Evolutionary conservation across 2,329 filamentous ascomycete genomes (phyloP), one percentile per base, ranked within the genome.

Genomic region (Neofusicoccum parvum): DNA sequence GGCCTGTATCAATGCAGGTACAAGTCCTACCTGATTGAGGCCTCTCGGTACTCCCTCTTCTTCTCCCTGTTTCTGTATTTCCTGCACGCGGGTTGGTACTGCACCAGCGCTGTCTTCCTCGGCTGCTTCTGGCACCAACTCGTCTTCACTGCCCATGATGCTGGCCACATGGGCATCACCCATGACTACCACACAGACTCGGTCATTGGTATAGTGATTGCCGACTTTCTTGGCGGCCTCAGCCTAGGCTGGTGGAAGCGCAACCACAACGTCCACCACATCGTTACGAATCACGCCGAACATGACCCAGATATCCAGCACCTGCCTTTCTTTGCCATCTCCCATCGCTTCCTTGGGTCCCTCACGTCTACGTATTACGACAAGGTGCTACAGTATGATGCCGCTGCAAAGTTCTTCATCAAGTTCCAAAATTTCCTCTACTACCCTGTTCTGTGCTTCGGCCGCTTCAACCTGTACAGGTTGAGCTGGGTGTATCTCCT

Each of bases 191-290:
- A 91, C 58, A 79, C 88, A 43, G 95, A 99, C 77, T 90, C 90
- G 1, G 83, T 90, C 56, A 92, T 99, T 68, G 94, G 92, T 56
- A 97, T 98, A 73, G 80, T 96, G 69, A 90, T 97, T 72, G 93
- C 94, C 62, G 91, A 97, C 76, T 98, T 90, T 72, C 81, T 95
- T 20, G 95, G 95, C 43, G 95, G 95, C 0, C 80, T 99, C 39
- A 97, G 92, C 32, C 80, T 97, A 63, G 92, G 94, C 50, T 99
- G 95, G 95, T 99, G 95, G 94, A 98, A 98, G 80, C 86, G 88
- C 68, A 97, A 89, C 75, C 94, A 98, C 79, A 98, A 98, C 74
- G 93, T 97, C 9, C 94, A 98, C 75, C 94, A 98, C 74, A 93
- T 98, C 70, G 90, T 98, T 62, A 98, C 95, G 17, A 98, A 98